Evolutionary conservation across 352 stramenopile genomes (phyloP).

Genomic region (Ophiocytium majus): DNA sequence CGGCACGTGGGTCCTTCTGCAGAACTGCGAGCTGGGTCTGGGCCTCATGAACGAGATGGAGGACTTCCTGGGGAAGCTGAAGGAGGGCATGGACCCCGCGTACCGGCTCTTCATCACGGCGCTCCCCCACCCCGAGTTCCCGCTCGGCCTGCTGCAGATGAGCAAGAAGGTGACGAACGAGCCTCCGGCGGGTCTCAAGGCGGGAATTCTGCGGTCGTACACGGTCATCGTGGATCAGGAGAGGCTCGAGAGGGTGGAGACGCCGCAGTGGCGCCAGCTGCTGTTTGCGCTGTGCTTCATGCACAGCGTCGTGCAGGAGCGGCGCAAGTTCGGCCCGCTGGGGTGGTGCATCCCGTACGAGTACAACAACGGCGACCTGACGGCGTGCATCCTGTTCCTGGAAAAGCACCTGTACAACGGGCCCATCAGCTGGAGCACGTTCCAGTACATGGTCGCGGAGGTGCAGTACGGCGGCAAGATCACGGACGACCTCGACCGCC

Average conservation of each 20-base stretch:
- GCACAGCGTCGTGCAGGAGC: constrained; percentile 93
- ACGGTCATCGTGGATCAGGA: constrained; percentile 99
- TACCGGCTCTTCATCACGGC: constrained; percentile 97
- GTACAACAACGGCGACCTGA: constrained; percentile 97
- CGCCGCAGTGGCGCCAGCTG: constrained; percentile 89
- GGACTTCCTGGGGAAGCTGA: constrained; percentile 91
- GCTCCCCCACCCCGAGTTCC: constrained; percentile 91
- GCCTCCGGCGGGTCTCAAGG: constrained; percentile 87
- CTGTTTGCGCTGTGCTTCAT: constrained; percentile 96
- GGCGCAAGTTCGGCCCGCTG: constrained; percentile 95
- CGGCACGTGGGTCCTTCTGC: constrained; percentile 93
- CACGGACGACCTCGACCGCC: constrained; percentile 95
- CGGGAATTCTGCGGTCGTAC: constrained; percentile 90
- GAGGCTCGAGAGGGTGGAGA: constrained; percentile 92
- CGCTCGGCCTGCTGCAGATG: constrained; percentile 95
- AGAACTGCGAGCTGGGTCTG: constrained; percentile 96
- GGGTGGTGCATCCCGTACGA: constrained; percentile 98
- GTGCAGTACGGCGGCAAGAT: constrained; percentile 98
- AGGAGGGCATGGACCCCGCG: constrained; percentile 87
- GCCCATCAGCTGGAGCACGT: constrained; percentile 91
- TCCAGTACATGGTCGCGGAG: constrained; percentile 98
- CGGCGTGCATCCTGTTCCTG: constrained; percentile 94
- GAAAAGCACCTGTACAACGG: constrained; percentile 98
- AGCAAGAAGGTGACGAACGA: constrained; percentile 98
- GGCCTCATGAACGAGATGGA: constrained; percentile 98